Evolutionary conservation across 1,284 basidiomycete species (phyloP), one percentile per base, ranked within the genome.

Genomic region (Heterobasidion parviporum): DNA sequence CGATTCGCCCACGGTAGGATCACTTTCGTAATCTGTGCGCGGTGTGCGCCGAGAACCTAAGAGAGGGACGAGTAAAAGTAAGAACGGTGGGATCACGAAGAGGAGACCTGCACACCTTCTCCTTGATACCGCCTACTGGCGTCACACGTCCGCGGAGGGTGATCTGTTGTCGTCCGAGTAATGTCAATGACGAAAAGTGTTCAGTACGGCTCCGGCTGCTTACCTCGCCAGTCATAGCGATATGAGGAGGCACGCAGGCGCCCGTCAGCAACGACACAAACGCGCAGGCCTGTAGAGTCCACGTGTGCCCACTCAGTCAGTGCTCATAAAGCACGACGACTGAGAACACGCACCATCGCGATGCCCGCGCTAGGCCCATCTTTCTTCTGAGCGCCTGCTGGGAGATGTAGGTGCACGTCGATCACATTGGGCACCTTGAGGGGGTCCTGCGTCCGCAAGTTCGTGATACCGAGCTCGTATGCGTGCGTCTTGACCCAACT

Each of bases 301-400:
- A 44, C 41, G 12, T 50, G 15, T 35, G 33, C 26, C 4, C 6
- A 26, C 51, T 14, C 56, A 9, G 33, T 20, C 33, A 60, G 45
- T n/a, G 38, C 47, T 36, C 33, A 55, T 54, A 50, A 50, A 52
- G 9, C 9, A 9, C 6, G 20, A 32, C 38, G 16, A 46, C 10
- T 15, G 46, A 15, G 8, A 41, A 34, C 34, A 56, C 59, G 43
- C 57, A 89, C 87, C 85, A 95, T 92, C 1, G 92, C 91, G 16
- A 94, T 80, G 5, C 93, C 93, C 0, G 93, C 92, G 62, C 87
- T 90, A 0, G 92, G 92, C 0, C 93, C 93, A 66, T 95, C 93
- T 73, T 95, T 95, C 75, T 87, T 92, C 67, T 92, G 87, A 1
- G 90, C 88, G 1, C 92, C 92, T 1, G 87, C 80, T 1, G 92